A percentile compares a stretch with the other conserved stretches of the same genome.
phyloP scores from a whole-genome alignment of 2,329 filamentous ascomycete species.

The Colletotrichum musicola region DNA sequence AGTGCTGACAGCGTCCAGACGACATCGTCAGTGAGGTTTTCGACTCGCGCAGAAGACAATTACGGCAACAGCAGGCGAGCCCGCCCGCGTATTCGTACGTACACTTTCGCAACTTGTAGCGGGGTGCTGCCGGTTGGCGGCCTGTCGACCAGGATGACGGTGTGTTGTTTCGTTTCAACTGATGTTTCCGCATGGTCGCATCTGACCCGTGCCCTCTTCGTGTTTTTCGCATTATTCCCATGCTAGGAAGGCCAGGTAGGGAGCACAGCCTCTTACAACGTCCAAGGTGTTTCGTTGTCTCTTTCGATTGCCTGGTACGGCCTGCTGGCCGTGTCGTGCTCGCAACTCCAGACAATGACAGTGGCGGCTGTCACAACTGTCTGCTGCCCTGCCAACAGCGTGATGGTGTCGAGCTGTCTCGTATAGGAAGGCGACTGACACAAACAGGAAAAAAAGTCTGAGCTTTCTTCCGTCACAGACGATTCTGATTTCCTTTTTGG shows the following conservation, averaged over 20 bases:
- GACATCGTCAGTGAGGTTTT: conserved; percentile 2
- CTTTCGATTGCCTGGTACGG: conserved; percentile 15
- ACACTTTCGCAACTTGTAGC: conserved; percentile 13
- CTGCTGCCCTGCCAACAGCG: conserved; percentile 16
- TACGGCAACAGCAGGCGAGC: conserved; percentile 8
- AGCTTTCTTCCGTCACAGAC: conserved; percentile 2
- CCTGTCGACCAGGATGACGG: conserved; percentile 1
- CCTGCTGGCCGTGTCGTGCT: conserved; percentile 2
- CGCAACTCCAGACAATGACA: conserved; percentile 9
- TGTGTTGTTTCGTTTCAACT: conserved; percentile 32
- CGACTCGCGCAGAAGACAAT: conserved; percentile 9
- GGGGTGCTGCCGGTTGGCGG: conserved; percentile 1
- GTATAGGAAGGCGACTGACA: conserved; percentile 21
- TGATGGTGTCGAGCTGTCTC: conserved; percentile 30
- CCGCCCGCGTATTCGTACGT: conserved; percentile 9
- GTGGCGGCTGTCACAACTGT: conserved; percentile 29
- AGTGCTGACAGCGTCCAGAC: conserved; percentile 7
- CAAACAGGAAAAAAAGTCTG: conserved; percentile 24
- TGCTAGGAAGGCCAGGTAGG: conserved; percentile 15
- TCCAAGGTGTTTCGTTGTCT: conserved; percentile 32
- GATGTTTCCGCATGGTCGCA: conserved; percentile 25
- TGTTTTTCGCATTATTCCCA: conserved; percentile 14
- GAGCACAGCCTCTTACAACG: neutral
- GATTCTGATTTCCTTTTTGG: conserved; percentile 16
- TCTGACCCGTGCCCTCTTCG: conserved; percentile 23